Base-by-base conservation (phyloP, 495 filamentous ascomycete genomes). In the Talaromyces stipitatus region DNA sequence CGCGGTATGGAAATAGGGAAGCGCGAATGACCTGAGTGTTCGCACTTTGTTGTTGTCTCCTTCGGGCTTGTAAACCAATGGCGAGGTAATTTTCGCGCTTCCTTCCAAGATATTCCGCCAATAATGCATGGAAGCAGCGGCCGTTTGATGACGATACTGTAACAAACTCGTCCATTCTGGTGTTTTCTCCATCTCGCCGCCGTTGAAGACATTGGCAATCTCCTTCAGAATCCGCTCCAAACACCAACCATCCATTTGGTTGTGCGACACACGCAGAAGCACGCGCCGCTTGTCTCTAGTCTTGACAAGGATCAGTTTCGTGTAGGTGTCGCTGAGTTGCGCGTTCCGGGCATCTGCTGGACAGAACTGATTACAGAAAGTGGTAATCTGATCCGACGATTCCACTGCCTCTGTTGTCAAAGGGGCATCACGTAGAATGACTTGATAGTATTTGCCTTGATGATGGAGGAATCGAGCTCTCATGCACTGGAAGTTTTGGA, bases 221-320 rank as follows among this genome's bases (percentile, higher is more conserved):
- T 76, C 71, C 6, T 66, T 41, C 2, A 83, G 67, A 3, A 84
- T 70, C 2, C 67, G 64, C 8, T 80, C 77, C 0, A 84, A 75
- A 59, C 74, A 82, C 7, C 83, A 71, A 26, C 78, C 82, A 58
- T 85, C 82, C 64, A 84, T 84, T 50, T 85, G 82, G 0, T 81
- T 78, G 61, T 85, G 82, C 0, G 80, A 84, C 2, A 85, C 68
- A 6, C 80, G 71, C 51, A 85, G 68, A 32, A 72, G 60, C 22
- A 85, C 75, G 18, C 67, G 72, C 9, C 29, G 30, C 32, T 9
- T 28, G n/a, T 57, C 3, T 61, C 68, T 3, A 10, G 18, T 6
- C 4, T 26, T 16, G 4, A 54, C 27, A n/a, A 59, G 16, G 11
- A 22, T 53, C 6, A 53, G 20, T 26, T 46, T 30, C 14, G 29